Percentiles rank a stretch among this genome's conserved stretches.
Conservation (phyloP, 1,139 yeast genomes). For the Saccharomycopsis phalli region DNA sequence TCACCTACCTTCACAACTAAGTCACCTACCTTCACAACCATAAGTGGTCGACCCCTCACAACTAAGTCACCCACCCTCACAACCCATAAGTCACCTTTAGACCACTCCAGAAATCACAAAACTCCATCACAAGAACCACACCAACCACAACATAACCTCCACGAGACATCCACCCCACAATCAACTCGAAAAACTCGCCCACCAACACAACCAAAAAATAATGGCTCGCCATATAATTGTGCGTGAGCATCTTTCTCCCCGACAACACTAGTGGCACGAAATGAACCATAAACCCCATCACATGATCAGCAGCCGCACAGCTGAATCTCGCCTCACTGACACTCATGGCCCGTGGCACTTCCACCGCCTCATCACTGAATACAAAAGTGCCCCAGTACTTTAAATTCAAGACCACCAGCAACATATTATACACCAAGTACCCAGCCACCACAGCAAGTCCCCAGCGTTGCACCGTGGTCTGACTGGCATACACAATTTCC, state of each 20-base stretch:
- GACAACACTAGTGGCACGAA: slow-evolving; percentile 43
- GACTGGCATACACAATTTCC: slow-evolving; percentile 1
- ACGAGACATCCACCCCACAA: slow-evolving; percentile 7
- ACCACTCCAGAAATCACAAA: not conserved
- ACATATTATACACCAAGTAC: not conserved
- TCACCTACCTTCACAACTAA: too few relatives aligned
- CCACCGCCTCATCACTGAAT: not conserved
- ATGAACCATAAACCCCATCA: slow-evolving; percentile 51
- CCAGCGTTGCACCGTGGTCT: slow-evolving; percentile 2
- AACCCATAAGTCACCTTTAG: not conserved
- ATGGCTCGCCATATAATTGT: slow-evolving; percentile 53
- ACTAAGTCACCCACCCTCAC: not conserved
- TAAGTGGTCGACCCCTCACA: not conserved
- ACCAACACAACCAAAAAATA: slow-evolving; percentile 49
- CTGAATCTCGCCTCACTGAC: slow-evolving; percentile 14
- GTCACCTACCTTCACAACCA: too few relatives aligned
- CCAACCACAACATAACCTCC: slow-evolving; percentile 5
- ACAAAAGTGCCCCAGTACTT: slow-evolving; percentile 10
- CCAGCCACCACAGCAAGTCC: slow-evolving; percentile 6
- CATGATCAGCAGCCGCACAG: slow-evolving; percentile 34
- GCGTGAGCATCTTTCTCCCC: slow-evolving; percentile 41
- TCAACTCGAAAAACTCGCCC: slow-evolving; percentile 42
- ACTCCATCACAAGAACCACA: too few relatives aligned
- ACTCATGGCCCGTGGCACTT: slow-evolving; percentile 22
- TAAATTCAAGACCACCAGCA: slow-evolving; percentile 5